Base-by-base conservation (phyloP, 2,329 filamentous ascomycete genomes). In the Pseudogymnoascus sp. region DNA sequence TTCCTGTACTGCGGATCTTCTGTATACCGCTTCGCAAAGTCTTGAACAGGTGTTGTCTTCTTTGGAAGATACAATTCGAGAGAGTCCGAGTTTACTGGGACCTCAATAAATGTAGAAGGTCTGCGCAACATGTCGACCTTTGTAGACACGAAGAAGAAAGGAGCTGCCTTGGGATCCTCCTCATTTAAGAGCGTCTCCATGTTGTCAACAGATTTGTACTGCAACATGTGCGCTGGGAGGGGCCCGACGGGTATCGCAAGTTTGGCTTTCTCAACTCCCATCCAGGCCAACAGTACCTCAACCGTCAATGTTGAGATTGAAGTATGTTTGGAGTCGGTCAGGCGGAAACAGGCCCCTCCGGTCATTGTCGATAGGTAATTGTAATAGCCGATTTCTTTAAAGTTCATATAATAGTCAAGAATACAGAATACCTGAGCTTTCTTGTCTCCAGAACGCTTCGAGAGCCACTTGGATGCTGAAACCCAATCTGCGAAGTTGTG, bases 401-500 rank as follows among this genome's bases (percentile, higher is more conserved):
- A 43, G 19, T 64, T 4, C 8, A 67, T 61, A 37, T 38, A 33
- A 10, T 67, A 46, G n/a, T 73, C 67, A 5, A 81, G 69, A 26
- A 82, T 70, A 59, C 73, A 73, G 67, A 81, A 81, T 5, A 82
- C 76, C 50, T 78, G 76, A 0, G 76, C 78, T 62, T 72, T 74
- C 68, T 77, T 79, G 14, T 70, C 67, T 6, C 75, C 73, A 6
- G 64, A 50, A 28, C 69, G 66, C 46, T 16, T 16, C 26, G 46
- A 53, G 6, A 82, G 67, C 0, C 72, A 72, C 3, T 69, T 72
- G 22, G 74, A 71, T 1, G 73, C 76, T 0, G 72, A 73, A 0
- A 76, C 72, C 80, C 79, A 83, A 68, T 82, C 80, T 2, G 69
- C 65, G 60, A 82, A 82, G 2, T 68, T 62, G 1, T 67, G 65